Conservation (phyloP, 129 eudicot species). For the Erigeron canadensis region DNA sequence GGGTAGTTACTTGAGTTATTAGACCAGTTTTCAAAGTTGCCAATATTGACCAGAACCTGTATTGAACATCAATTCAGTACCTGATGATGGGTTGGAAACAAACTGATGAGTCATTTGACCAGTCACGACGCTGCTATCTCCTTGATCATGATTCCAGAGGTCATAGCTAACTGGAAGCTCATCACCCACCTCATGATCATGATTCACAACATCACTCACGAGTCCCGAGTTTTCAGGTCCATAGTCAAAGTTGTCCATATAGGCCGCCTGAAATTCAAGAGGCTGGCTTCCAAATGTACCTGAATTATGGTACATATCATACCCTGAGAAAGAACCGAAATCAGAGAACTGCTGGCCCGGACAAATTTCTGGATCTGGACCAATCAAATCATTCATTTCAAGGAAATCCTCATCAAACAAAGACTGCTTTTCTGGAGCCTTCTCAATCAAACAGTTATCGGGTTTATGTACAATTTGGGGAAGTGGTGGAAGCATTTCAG, state of each 20-base stretch:
- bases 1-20: neutral
- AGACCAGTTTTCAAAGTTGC: neutral
- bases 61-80: slow-evolving; percentile 36
- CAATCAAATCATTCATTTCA: slow-evolving; percentile 77
- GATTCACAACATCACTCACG: slow-evolving; percentile 28
- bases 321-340: slow-evolving; percentile 43
- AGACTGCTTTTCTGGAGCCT: slow-evolving; percentile 13
- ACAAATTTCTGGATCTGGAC: slow-evolving; percentile 40
- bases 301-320: slow-evolving; percentile 47
- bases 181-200: slow-evolving; percentile 33
- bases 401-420: slow-evolving; percentile 51
- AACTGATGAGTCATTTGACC: slow-evolving; percentile 29
- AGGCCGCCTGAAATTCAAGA: slow-evolving; percentile 32
- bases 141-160: slow-evolving; percentile 46
- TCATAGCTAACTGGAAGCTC: slow-evolving; percentile 32
- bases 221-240: slow-evolving; percentile 32
- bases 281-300: slow-evolving; percentile 25
- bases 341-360: slow-evolving; percentile 30
- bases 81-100: slow-evolving; percentile 40
- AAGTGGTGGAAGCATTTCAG: slow-evolving; percentile 29
- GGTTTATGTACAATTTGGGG: slow-evolving; percentile 28
- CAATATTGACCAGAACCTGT: neutral
- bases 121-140: slow-evolving; percentile 20
- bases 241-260: slow-evolving; percentile 25
- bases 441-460: slow-evolving; percentile 23